Percentiles rank a stretch among this genome's conserved stretches.
Conservation (phyloP, 768 basidiomycete genomes). For the Suillus lakei region DNA sequence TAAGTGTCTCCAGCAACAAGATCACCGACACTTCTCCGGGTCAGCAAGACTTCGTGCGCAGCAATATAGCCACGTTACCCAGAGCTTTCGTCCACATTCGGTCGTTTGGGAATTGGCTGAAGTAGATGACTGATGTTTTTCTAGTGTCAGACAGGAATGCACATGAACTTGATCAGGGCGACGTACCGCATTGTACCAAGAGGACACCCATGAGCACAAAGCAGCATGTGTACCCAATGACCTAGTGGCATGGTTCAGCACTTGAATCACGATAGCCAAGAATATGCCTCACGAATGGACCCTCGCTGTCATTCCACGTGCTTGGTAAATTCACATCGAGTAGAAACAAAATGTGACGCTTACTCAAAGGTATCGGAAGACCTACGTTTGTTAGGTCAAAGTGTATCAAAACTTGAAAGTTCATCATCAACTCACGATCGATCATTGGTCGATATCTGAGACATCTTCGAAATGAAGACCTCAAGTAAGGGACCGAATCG, state of each 20-base stretch:
- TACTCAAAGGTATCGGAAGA: constrained; percentile 3
- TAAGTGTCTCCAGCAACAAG: constrained; percentile 22
- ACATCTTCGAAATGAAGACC: neutral
- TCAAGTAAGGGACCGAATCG: neutral
- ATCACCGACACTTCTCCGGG: constrained; percentile 12
- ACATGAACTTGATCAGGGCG: no score
- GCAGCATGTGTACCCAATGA: constrained; percentile 19
- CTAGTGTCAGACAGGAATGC: neutral
- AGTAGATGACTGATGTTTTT: constrained; percentile 21
- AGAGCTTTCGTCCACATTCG: constrained; percentile 15
- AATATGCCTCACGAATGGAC: constrained; percentile 15
- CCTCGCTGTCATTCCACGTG: constrained; percentile 10
- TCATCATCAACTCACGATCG: neutral
- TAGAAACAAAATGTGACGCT: constrained; percentile 3
- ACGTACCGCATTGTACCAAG: constrained; percentile 19
- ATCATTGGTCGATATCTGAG: neutral
- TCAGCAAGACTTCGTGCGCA: neutral
- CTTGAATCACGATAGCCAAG: neutral
- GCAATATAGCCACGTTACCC: constrained; percentile 11
- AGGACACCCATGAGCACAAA: constrained; percentile 23
- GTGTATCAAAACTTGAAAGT: neutral
- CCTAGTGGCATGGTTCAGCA: constrained; percentile 1
- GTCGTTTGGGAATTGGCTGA: constrained; percentile 22
- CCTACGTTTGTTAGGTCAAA: neutral
- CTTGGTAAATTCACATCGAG: neutral